Base-by-base conservation (phyloP, 441 rosid genomes). In the Populus hybrid region DNA sequence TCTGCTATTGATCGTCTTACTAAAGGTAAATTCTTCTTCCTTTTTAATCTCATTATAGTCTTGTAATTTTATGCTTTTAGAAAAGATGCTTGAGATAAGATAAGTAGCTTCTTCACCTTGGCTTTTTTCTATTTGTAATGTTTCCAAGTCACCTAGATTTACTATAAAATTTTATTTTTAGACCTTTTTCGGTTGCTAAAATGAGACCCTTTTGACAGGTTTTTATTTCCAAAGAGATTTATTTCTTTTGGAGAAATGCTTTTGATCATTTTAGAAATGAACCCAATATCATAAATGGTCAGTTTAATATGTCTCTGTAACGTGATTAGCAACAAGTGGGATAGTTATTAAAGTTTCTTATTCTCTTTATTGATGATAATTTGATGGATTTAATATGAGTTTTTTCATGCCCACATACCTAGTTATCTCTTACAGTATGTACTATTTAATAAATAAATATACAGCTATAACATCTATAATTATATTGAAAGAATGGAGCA, bases 1-100 rank as follows among this genome's bases (percentile, higher is more conserved):
- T 28, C 4, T 28, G 30, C 1, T 28, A 28, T 28, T 28, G 4
- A 28, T 28, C 1, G 4, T 28, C 30, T 28, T 28, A 28, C 91
- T 72, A 83, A 84, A 81, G 97, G 97, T 92, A 76, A 36, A 2
- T 19, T 6, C 18, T 18, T 19, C 42, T 75, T 61, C 18, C 14
- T 24, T 28, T 28, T 28, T 28, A 28, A 28, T 28, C 30, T 28
- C 30, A 28, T 28, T 4, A 3, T 10, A 1, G 26, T 23, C 1
- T 6, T n/a, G n/a, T n/a, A 10, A 19, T 70, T 34, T 6, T 34
- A 34, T 34, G 30, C 30, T 28, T 28, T 28, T 28, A 34, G 6
- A 34, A 34, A 34, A 34, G 7, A 1, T 34, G 36, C 36, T 34
- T 34, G 0, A 34, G 36, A 34, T 34, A 34, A 6, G 36, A 28